Evolutionary conservation across 352 stramenopile genomes (phyloP), one percentile per base, ranked within the genome.

Genomic region (Globisporangium barbulae): DNA sequence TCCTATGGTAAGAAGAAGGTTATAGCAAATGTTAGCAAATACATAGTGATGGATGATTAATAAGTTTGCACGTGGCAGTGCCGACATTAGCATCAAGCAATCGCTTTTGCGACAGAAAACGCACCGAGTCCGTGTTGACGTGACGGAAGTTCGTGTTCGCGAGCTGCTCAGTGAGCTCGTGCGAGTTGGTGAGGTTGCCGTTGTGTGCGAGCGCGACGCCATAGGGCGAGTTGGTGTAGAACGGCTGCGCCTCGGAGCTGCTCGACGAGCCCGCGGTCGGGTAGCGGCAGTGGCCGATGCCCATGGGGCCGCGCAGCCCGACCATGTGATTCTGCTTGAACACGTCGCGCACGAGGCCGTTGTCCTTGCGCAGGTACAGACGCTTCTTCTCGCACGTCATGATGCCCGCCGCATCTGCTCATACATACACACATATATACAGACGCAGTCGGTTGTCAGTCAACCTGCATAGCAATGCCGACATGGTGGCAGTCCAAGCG

Each of bases 191-290:
- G 28, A 99, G 80, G 78, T 99, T 99, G 56, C 98, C 98, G 79
- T 99, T 99, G 75, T 96, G 87, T 21, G 96, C 98, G 25, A 99
- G 90, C 49, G 96, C 95, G 41, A 99, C 94, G 30, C 97, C 98
- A 77, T 99, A 99, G 13, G 98, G 98, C 71, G 96, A 99, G 86
- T 99, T 99, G 22, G 97, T 99, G 86, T 99, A 99, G 68, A 99
- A 97, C 17, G 98, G 98, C 80, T 99, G 96, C 52, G 94, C 93
- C 72, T 98, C 92, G 7, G 81, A 91, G 78, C 84, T 94, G 25
- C 83, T 88, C 55, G 85, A 93, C 0, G 84, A 93, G 48, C 97
- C 97, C 1, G 97, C 97, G 8, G 97, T 99, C 28, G 98, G 98
- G 80, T 99, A 99, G 42, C 98, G 93, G 64, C 93, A 97, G 76